Conservation (phyloP, 116 monocot genomes). For the Trichopus zeylanicus region DNA sequence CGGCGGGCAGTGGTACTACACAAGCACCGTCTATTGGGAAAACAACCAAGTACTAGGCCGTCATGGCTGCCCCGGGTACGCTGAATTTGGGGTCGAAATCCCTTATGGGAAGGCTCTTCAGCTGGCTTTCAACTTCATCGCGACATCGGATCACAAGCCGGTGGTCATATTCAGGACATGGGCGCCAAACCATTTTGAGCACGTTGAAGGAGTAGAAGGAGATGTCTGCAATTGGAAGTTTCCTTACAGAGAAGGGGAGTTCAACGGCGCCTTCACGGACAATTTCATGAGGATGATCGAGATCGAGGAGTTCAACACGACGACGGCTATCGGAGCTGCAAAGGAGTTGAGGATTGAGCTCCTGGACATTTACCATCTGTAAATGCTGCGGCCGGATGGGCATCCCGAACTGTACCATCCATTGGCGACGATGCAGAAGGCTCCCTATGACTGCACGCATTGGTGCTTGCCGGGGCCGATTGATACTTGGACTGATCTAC, state of each 20-base stretch:
- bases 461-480: too few relatives aligned
- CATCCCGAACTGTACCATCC: slow-evolving; percentile 39
- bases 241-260: slow-evolving; percentile 45
- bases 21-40: slow-evolving; percentile 45
- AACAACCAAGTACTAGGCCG: slow-evolving; percentile 41
- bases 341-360: slow-evolving; percentile 20
- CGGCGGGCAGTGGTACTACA: slow-evolving; percentile 66
- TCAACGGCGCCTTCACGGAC: slow-evolving; percentile 27
- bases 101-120: slow-evolving; percentile 34
- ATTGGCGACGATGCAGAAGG: too few relatives aligned
- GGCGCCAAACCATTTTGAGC: slow-evolving; percentile 60
- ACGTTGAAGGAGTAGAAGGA: slow-evolving; percentile 50
- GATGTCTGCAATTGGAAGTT: slow-evolving; percentile 41
- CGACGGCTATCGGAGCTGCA: neutral
- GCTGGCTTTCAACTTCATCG: slow-evolving; percentile 22
- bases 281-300: slow-evolving; percentile 37
- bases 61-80: slow-evolving; percentile 43
- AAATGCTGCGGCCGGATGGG: slow-evolving; percentile 27
- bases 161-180: slow-evolving; percentile 45
- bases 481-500: too few relatives aligned
- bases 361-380: slow-evolving; percentile 44
- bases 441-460: too few relatives aligned
- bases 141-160: slow-evolving; percentile 30
- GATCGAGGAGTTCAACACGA: slow-evolving; percentile 37
- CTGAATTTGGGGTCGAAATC: slow-evolving; percentile 27